A percentile compares a stretch with the other conserved stretches of the same genome.
Conservation (phyloP, 257 asterid species). For the Salvia rosmarinus region DNA sequence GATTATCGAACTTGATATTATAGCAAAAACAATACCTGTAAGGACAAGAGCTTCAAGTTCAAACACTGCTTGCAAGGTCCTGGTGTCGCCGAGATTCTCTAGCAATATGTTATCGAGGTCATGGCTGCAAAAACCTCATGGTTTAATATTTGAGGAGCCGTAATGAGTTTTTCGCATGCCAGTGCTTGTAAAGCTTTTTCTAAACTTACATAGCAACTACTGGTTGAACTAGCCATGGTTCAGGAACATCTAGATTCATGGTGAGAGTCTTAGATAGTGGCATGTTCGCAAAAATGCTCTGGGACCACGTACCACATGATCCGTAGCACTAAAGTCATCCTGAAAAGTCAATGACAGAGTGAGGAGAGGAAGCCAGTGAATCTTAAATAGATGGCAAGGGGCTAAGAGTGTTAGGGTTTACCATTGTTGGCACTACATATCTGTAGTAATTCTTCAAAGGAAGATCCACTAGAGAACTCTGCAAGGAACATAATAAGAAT, state of each 20-base stretch:
- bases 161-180: background rate
- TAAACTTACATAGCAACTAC: conserved; percentile 83
- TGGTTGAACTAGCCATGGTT: conserved; percentile 98
- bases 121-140: conserved; percentile 59
- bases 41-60: conserved; percentile 98
- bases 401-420: conserved; percentile 43
- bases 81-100: conserved; percentile 86
- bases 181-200: background rate
- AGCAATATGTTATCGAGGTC: conserved; percentile 96
- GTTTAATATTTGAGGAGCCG: background rate
- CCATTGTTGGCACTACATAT: conserved; percentile 95
- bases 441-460: conserved; percentile 98
- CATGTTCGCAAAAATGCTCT: conserved; percentile 95
- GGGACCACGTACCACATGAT: conserved; percentile 78
- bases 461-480: conserved; percentile 97
- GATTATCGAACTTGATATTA: conserved; percentile 24
- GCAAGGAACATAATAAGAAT: conserved; percentile 39
- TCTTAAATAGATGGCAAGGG: conserved; percentile 30
- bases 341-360: conserved; percentile 44
- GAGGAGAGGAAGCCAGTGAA: conserved; percentile 33
- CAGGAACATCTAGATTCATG: conserved; percentile 99
- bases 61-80: conserved; percentile 92
- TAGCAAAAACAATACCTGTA: conserved; percentile 59
- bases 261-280: conserved; percentile 96
- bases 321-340: conserved; percentile 92